These are phyloP conservation scores for Balakata baccata DNA, from an alignment of 345 rosid species.

Conservation along the genomic window DNA sequence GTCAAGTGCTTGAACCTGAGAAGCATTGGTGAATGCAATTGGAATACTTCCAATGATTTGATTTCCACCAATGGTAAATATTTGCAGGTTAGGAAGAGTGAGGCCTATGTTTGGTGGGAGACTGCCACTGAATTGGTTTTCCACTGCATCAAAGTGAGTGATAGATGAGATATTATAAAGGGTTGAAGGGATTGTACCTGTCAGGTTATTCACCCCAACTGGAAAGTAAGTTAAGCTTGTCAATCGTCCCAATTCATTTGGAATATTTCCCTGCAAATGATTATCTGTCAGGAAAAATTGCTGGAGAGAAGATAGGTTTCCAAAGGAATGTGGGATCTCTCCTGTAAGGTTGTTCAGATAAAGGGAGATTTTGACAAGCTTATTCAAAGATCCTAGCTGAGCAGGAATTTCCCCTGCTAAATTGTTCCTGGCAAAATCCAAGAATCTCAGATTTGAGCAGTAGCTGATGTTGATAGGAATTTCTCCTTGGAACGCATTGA, in stretches of 20 bases:
- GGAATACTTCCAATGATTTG: neutral
- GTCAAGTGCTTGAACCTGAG: neutral
- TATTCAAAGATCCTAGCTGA: neutral
- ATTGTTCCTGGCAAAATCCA: neutral
- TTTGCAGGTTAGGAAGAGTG: neutral
- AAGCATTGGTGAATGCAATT: neutral
- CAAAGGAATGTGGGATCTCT: neutral
- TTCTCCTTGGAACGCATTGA: neutral
- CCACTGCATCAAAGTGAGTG: neutral
- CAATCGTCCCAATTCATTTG: conserved; percentile 2
- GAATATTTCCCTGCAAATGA: neutral
- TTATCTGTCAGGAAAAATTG: neutral
- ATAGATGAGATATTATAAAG: neutral
- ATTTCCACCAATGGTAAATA: neutral
- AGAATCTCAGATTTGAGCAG: neutral
- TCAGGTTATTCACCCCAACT: neutral
- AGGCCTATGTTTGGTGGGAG: conserved; percentile 1
- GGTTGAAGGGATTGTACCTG: conserved; percentile 5
- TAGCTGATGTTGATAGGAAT: neutral
- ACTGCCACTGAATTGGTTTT: neutral
- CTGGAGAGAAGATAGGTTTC: neutral
- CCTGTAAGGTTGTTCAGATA: neutral
- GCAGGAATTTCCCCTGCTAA: neutral
- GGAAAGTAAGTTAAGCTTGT: neutral
- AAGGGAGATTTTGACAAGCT: neutral